Conservation (phyloP, 257 asterid species). For the Solanum clarkiae region DNA sequence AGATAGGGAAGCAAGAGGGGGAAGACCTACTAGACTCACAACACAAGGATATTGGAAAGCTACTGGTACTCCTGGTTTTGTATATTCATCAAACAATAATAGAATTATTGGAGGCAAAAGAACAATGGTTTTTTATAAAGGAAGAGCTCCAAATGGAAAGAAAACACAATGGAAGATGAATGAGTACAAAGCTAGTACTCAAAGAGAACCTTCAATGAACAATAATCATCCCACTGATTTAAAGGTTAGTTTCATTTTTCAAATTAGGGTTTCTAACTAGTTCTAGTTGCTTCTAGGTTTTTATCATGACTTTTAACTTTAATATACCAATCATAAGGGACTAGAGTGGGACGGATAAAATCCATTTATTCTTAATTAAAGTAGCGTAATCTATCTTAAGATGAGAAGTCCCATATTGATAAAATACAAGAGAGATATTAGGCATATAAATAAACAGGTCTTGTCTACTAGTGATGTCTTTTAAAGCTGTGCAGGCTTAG, state of each 20-base stretch:
- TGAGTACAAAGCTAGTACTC: conserved; percentile 29
- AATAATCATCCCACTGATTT: conserved; percentile 2
- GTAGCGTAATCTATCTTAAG: too few species aligned
- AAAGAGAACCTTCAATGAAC: conserved; percentile 5
- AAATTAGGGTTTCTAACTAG: neutral
- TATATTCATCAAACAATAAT: conserved; percentile 25
- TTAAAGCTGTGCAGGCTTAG: too few species aligned
- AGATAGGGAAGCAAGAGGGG: conserved; percentile 45
- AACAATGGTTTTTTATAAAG: conserved; percentile 47
- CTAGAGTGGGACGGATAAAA: neutral
- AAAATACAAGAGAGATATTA: too few species aligned
- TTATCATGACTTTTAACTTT: neutral
- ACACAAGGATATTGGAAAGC: conserved; percentile 59
- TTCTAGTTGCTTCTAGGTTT: neutral
- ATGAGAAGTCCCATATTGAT: too few species aligned
- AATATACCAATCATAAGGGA: neutral
- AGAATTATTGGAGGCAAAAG: conserved; percentile 33
- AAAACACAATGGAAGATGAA: conserved; percentile 65
- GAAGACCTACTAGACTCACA: conserved; percentile 44
- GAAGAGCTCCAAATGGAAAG: conserved; percentile 44
- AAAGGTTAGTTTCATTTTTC: conserved; percentile 6
- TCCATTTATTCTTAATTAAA: neutral
- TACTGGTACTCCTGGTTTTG: conserved; percentile 44
- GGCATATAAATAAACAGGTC: too few species aligned
- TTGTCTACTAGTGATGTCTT: too few species aligned